Base-by-base conservation (phyloP, 2,329 filamentous ascomycete genomes). In the Fusarium tanahbumbuense region DNA sequence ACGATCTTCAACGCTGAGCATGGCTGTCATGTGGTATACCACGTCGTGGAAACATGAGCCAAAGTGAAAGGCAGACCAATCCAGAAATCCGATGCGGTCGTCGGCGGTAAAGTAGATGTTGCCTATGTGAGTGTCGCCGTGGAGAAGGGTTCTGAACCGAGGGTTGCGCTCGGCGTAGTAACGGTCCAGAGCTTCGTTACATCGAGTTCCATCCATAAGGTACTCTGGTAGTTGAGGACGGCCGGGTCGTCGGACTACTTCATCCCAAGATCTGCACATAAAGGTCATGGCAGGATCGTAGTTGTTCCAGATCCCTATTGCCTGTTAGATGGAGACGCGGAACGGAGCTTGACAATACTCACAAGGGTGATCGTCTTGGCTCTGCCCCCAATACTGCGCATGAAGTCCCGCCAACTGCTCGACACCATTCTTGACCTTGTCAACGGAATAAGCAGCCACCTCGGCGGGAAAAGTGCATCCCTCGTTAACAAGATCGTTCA, bases 21-120 rank as follows among this genome's bases (percentile, higher is more conserved):
- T 77, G 6, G 78, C 76, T 2, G 79, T 79, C 71, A 84, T 76
- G 62, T 78, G 77, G 68, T 84, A 84, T 10, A 78, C 77, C 5
- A 83, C 69, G 54, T 83, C 82, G 58, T 84, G 82, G 62, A 83
- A 81, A 56, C 77, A 79, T 6, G 80, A 82, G 1, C 77, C 81
- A 34, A 82, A 80, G 67, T 83, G 80, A 34, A 79, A 78, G 2
- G 77, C 78, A 25, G 79, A 79, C 81, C 81, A 83, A 74, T 84
- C 81, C 2, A 84, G 61, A 67, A 83, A 84, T 2, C 81, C 76
- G 4, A 77, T 79, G 22, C 71, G 49, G 1, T 76, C 77, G 3
- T 78, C 74, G 5, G 75, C 64, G 2, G 78, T 78, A 47, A 83
- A 78, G 71, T 81, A 83, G n/a, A 80, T 76, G 67, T 84, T 84